Evolutionary conservation across 306 rosid species (phyloP), one percentile per base, ranked within the genome.

Genomic region (Pueraria montana): DNA sequence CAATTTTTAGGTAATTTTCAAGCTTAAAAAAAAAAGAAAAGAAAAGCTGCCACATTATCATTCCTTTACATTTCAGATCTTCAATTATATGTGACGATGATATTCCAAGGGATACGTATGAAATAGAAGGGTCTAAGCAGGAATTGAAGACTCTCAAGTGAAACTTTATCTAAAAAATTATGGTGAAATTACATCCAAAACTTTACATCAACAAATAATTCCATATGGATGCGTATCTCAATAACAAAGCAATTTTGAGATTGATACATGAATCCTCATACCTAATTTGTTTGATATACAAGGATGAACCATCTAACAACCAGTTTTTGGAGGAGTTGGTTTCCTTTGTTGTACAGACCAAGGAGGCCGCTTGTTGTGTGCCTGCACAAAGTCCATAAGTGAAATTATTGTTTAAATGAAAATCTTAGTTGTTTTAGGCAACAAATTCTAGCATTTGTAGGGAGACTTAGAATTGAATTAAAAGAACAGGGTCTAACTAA

Each of bases 321-420:
- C 83, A 66, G 88, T 16, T 63, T 75, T 87, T 14, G 87, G 48
- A 49, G 85, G 86, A 52, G 85, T 49, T 23, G 86, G 85, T 72
- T 84, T 95, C 50, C 90, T 90, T 78, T 92, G 98, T 78, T 89
- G 98, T 45, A 77, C 94, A 82, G 97, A 95, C 98, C 90, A 95
- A 8, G 97, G 94, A 70, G 91, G 94, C 9, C 94, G 94, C 81
- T 79, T 83, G 68, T 93, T 93, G 86, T 90, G 90, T 82, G 71
- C 98, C 98, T 92, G 81, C 87, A 89, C 30, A 83, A 40, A 72
- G 69, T 50, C 40, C 52, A 76, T 42, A 63, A 77, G 24, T 48
- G 11, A 21, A 48, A 34, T 77, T 74, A 36, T 68, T 13, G 62
- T 75, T 79, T n/a, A 56, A 52, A 55, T 27, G 23, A 77, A 72